Evolutionary conservation across 768 basidiomycete genomes (phyloP).

Genomic region (Pisolithus orientalis): DNA sequence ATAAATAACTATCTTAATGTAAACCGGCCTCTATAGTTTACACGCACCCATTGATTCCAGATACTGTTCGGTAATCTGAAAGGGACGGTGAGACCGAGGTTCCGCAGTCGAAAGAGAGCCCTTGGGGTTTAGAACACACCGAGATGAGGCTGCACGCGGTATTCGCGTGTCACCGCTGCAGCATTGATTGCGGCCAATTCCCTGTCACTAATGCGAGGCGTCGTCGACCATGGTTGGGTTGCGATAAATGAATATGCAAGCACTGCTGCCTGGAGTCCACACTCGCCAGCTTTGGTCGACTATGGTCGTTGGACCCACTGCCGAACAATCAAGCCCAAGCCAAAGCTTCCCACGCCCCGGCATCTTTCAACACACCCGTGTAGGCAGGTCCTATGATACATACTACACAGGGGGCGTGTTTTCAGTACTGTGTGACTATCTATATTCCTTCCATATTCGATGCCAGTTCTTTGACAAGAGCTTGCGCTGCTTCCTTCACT

Average conservation of each 20-base stretch:
- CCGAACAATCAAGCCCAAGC: slow-evolving; percentile 1
- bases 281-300: slow-evolving; percentile 3
- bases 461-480: slow-evolving; percentile 34
- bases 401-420: background rate
- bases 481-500: slow-evolving; percentile 36
- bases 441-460: slow-evolving; percentile 23
- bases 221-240: slow-evolving; percentile 33
- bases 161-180: slow-evolving; percentile 84
- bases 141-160: slow-evolving; percentile 83
- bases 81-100: slow-evolving; percentile 7
- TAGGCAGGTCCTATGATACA: background rate
- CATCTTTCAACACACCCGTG: background rate
- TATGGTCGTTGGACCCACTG: background rate
- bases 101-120: slow-evolving; percentile 1
- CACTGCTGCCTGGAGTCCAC: slow-evolving; percentile 2
- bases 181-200: slow-evolving; percentile 80
- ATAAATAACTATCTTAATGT: slow-evolving; percentile 5
- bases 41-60: slow-evolving; percentile 92
- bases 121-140: slow-evolving; percentile 42
- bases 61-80: slow-evolving; percentile 95
- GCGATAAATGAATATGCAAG: background rate
- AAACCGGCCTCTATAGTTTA: background rate
- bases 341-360: slow-evolving; percentile 20
- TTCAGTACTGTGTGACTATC: background rate
- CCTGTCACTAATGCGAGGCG: slow-evolving; percentile 62